Percentiles rank a stretch among this genome's conserved stretches.
These are phyloP conservation scores for Podosphaera fusca DNA, from an alignment of 2,329 filamentous ascomycete species.

Conservation along the genomic window DNA sequence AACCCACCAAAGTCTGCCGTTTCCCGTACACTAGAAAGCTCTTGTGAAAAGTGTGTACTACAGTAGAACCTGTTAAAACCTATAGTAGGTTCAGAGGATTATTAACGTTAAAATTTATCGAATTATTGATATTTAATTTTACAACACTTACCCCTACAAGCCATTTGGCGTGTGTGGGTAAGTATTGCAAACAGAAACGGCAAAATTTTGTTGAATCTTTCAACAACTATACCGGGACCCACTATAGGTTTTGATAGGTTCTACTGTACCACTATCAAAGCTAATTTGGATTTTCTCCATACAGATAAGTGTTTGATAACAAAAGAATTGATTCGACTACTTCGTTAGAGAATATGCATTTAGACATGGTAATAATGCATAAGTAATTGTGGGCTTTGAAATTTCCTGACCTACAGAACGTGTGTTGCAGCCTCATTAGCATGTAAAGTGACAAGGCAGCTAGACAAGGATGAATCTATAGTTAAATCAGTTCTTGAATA, in stretches of 20 bases:
- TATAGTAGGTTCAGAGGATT: too few relatives aligned
- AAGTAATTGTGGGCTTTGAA: neutral
- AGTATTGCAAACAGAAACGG: too few relatives aligned
- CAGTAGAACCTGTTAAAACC: neutral
- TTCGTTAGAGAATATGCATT: neutral
- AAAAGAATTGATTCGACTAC: neutral
- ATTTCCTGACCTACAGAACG: neutral
- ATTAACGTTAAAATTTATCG: too few relatives aligned
- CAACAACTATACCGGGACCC: too few relatives aligned
- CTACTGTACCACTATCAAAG: too few relatives aligned
- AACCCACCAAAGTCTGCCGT: neutral
- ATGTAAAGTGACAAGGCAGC: too few relatives aligned
- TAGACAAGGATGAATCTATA: neutral
- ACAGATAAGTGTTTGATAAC: neutral
- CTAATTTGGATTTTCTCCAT: neutral
- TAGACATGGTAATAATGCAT: neutral
- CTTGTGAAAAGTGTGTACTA: neutral
- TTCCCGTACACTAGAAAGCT: neutral
- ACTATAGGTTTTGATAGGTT: too few relatives aligned
- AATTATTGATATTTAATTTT: too few relatives aligned
- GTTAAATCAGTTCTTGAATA: neutral
- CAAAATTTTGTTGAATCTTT: too few relatives aligned
- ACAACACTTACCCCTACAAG: too few relatives aligned
- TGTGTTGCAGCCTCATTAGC: too few relatives aligned
- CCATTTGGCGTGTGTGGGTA: too few relatives aligned